Evolutionary conservation across 495 filamentous ascomycete species (phyloP).

Genomic region (Penicillium paradoxum): DNA sequence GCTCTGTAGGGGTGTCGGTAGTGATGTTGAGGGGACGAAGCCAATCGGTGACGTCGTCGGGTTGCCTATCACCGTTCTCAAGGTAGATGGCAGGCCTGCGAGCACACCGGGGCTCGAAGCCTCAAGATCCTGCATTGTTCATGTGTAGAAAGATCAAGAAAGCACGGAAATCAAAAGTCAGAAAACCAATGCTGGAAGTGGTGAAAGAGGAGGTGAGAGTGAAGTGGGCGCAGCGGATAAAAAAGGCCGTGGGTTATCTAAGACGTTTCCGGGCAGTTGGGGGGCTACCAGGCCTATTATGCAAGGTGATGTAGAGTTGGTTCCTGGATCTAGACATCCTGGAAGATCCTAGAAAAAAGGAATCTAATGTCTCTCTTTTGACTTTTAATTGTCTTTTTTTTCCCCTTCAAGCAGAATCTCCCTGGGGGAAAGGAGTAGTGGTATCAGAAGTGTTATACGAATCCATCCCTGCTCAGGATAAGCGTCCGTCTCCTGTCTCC

Average conservation of each 20-base stretch:
- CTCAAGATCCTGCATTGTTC: slow-evolving; percentile 45
- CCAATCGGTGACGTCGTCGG: slow-evolving; percentile 33
- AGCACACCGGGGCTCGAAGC: slow-evolving; percentile 39
- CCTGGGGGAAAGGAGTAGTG: background rate
- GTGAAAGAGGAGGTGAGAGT: slow-evolving; percentile 9
- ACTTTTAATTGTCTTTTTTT: background rate
- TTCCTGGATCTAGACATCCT: background rate
- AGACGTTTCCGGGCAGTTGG: slow-evolving; percentile 29
- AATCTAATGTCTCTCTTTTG: background rate
- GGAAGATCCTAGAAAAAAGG: background rate
- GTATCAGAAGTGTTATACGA: slow-evolving; percentile 5
- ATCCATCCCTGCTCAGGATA: slow-evolving; percentile 19
- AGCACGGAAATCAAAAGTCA: background rate
- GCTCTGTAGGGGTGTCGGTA: slow-evolving; percentile 8
- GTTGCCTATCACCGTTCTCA: slow-evolving; percentile 31
- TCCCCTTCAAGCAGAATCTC: background rate
- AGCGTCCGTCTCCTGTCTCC: slow-evolving; percentile 15
- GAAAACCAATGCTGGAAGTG: slow-evolving; percentile 1
- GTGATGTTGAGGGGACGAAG: slow-evolving; percentile 12
- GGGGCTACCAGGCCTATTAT: background rate
- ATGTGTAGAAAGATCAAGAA: slow-evolving; percentile 15
- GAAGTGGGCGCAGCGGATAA: slow-evolving; percentile 14
- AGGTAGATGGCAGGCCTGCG: slow-evolving; percentile 35
- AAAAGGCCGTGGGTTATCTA: slow-evolving; percentile 17
- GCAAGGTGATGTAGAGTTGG: background rate